Percentiles rank a stretch among this genome's conserved stretches.
Evolutionary conservation across 768 basidiomycete genomes (phyloP).

Genomic region (Trametes maxima): DNA sequence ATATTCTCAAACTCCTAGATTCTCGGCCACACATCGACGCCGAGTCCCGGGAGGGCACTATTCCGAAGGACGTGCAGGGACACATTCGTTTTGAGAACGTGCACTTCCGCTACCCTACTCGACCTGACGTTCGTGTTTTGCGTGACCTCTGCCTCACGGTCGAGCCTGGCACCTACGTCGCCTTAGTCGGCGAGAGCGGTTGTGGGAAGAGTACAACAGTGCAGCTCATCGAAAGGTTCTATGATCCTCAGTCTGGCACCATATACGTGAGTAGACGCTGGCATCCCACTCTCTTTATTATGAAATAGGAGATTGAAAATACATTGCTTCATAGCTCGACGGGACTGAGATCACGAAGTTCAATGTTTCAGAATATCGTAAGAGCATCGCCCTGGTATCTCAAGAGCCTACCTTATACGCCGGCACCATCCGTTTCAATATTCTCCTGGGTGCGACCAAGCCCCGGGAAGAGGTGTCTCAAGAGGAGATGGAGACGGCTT

Average conservation of each 20-base stretch:
- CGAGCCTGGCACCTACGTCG: slow-evolving; percentile 78
- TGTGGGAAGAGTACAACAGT: slow-evolving; percentile 86
- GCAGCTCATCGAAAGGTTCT: slow-evolving; percentile 85
- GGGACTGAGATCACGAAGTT: slow-evolving; percentile 71
- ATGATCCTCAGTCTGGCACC: slow-evolving; percentile 73
- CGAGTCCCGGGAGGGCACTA: slow-evolving; percentile 65
- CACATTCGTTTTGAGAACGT: slow-evolving; percentile 78
- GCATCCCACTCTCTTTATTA: background rate
- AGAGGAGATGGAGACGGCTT: slow-evolving; percentile 83
- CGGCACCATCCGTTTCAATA: slow-evolving; percentile 88
- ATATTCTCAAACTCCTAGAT: slow-evolving; percentile 78
- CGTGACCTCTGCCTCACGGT: slow-evolving; percentile 71
- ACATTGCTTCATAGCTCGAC: slow-evolving; percentile 53
- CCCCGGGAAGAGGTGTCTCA: slow-evolving; percentile 78
- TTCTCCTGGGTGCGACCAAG: slow-evolving; percentile 84
- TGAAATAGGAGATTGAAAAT: background rate
- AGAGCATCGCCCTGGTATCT: slow-evolving; percentile 86
- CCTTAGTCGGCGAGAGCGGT: slow-evolving; percentile 79
- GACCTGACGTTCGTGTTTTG: slow-evolving; percentile 81
- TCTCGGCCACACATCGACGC: slow-evolving; percentile 78
- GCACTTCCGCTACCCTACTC: slow-evolving; percentile 88
- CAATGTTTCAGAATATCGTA: slow-evolving; percentile 85
- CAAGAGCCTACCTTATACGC: slow-evolving; percentile 91
- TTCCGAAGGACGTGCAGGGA: slow-evolving; percentile 52
- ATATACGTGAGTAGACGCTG: slow-evolving; percentile 51